A percentile compares a stretch with the other conserved stretches of the same genome.
phyloP scores from a whole-genome alignment of 208 protist species.

The Strigomonas culicis region DNA sequence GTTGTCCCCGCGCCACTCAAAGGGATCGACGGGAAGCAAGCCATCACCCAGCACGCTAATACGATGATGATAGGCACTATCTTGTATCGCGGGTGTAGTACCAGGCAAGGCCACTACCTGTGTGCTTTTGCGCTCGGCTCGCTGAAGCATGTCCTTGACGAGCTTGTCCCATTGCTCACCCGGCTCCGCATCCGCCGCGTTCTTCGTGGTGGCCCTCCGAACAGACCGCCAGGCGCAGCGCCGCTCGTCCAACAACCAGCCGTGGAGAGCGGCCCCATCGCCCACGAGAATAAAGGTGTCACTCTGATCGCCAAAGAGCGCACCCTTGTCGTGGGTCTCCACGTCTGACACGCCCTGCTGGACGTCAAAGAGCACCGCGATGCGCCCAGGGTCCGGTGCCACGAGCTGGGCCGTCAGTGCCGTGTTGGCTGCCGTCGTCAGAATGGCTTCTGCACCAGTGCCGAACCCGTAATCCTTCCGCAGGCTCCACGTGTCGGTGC shows the following conservation, averaged over 20 bases:
- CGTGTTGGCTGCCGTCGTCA: slow-evolving; percentile 45
- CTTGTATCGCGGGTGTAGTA: slow-evolving; percentile 66
- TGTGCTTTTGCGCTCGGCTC: neutral
- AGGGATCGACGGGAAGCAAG: slow-evolving; percentile 75
- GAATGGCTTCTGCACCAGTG: slow-evolving; percentile 53
- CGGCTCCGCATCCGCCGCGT: slow-evolving; percentile 1
- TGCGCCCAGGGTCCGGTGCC: slow-evolving; percentile 49
- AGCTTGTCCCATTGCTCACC: slow-evolving; percentile 3
- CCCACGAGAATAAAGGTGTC: slow-evolving; percentile 66
- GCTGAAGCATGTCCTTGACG: neutral
- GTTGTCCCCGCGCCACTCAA: slow-evolving; percentile 82
- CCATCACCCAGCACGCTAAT: slow-evolving; percentile 63
- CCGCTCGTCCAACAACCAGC: slow-evolving; percentile 30
- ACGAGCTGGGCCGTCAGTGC: slow-evolving; percentile 38
- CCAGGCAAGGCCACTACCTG: slow-evolving; percentile 28
- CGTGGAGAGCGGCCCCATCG: slow-evolving; percentile 49
- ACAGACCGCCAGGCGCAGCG: slow-evolving; percentile 48
- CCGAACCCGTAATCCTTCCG: slow-evolving; percentile 67
- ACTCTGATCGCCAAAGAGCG: slow-evolving; percentile 33
- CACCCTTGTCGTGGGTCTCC: slow-evolving; percentile 3
- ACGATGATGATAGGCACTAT: slow-evolving; percentile 35
- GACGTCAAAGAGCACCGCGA: slow-evolving; percentile 68
- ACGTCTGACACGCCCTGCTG: slow-evolving; percentile 32
- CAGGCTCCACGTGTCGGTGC: slow-evolving; percentile 60
- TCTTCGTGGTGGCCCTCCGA: slow-evolving; percentile 20